These are phyloP conservation scores for Suillus alpinus DNA, from an alignment of 768 basidiomycete genomes.

Conservation along the genomic window DNA sequence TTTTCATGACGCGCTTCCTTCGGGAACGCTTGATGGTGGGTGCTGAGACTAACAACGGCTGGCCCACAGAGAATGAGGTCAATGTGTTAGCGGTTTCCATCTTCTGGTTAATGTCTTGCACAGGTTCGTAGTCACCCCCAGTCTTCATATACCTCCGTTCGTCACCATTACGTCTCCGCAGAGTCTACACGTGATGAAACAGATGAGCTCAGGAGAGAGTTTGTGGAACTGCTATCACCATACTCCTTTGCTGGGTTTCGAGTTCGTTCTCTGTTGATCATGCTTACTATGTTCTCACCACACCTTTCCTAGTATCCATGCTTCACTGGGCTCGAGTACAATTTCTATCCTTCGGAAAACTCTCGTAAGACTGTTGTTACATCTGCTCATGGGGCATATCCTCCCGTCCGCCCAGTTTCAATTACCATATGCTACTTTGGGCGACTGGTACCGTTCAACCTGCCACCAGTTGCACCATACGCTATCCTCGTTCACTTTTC, in stretches of 20 bases:
- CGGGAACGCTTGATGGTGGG: conserved; percentile 38
- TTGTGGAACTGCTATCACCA: conserved; percentile 40
- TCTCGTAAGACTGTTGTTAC: conserved; percentile 10
- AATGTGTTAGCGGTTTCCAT: conserved; percentile 47
- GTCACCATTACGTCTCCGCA: conserved; percentile 13
- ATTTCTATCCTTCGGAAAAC: conserved; percentile 21
- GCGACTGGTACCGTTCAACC: conserved; percentile 23
- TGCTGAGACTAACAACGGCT: conserved; percentile 38
- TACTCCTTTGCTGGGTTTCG: conserved; percentile 48
- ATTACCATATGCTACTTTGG: conserved; percentile 45
- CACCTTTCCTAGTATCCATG: conserved; percentile 32
- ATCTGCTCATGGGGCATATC: conserved; percentile 26
- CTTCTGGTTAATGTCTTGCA: conserved; percentile 44
- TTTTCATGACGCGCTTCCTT: conserved; percentile 40
- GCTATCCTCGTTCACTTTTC: conserved; percentile 49
- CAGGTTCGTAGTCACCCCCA: conserved; percentile 25
- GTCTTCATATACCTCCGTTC: neutral
- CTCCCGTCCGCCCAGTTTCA: conserved; percentile 27
- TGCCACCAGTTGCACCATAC: conserved; percentile 45
- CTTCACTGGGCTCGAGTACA: conserved; percentile 35
- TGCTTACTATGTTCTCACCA: conserved; percentile 9
- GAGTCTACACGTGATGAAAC: conserved; percentile 36
- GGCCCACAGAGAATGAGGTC: conserved; percentile 46
- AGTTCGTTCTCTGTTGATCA: conserved; percentile 31
- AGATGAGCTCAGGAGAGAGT: conserved; percentile 27